Evolutionary conservation across 75 land plant genomes (phyloP).

Genomic region (Selaginella tamariscina): DNA sequence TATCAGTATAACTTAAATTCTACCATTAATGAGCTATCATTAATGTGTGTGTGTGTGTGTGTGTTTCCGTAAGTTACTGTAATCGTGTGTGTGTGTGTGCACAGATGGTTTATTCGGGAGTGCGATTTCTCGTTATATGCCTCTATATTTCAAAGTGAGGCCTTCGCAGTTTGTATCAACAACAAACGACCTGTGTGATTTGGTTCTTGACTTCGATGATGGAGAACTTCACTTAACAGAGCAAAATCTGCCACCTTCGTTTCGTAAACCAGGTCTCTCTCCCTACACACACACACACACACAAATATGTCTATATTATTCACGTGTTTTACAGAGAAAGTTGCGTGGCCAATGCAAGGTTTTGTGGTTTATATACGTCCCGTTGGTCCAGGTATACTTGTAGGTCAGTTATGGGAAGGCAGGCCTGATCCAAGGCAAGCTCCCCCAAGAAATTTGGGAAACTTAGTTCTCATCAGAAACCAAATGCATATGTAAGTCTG

Average conservation of each 20-base stretch:
- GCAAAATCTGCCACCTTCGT: conserved; percentile 37
- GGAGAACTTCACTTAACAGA: conserved; percentile 42
- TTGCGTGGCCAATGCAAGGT: conserved; percentile 62
- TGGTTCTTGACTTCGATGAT: conserved; percentile 60
- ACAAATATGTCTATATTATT: neutral
- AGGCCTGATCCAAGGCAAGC: conserved; percentile 40
- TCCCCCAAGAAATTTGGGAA: conserved; percentile 17
- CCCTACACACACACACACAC: neutral
- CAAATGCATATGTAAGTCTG: too few species aligned
- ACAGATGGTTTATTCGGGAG: neutral
- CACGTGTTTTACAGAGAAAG: conserved; percentile 35
- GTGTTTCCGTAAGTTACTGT: too few species aligned
- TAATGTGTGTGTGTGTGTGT: too few species aligned
- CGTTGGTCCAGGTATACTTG: conserved; percentile 64
- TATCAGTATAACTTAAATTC: neutral
- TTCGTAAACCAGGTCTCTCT: conserved; percentile 63
- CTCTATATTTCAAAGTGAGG: conserved; percentile 55
- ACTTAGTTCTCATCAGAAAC: too few species aligned
- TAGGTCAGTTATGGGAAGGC: conserved; percentile 80
- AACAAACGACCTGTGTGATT: conserved; percentile 70
- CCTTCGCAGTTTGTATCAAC: conserved; percentile 37
- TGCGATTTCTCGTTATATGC: conserved; percentile 13
- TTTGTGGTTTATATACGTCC: conserved; percentile 56
- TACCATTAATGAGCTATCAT: too few species aligned
- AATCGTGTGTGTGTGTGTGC: neutral